These are phyloP conservation scores for Pichia sp. DNA, from an alignment of 1,139 yeast species.

Conservation along the genomic window DNA sequence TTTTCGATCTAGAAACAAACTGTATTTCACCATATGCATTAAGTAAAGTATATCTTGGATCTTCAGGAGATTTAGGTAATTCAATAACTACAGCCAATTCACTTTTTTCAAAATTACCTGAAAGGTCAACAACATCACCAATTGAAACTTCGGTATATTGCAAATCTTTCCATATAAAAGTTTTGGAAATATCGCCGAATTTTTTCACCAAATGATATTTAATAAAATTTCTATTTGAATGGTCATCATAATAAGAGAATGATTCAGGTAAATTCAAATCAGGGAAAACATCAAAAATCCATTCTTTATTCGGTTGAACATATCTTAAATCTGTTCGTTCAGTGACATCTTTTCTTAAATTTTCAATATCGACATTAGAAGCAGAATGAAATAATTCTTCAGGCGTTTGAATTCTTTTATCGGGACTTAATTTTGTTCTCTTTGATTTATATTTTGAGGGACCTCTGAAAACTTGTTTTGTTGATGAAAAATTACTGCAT, in stretches of 20 bases:
- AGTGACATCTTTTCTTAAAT: conserved; percentile 20
- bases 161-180: conserved; percentile 17
- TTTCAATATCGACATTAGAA: conserved; percentile 24
- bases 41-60: conserved; percentile 49
- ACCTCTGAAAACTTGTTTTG: conserved; percentile 3
- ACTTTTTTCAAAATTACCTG: conserved; percentile 29
- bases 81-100: conserved; percentile 39
- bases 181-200: conserved; percentile 18
- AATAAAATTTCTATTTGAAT: conserved; percentile 15
- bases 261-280: conserved; percentile 10
- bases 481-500: conserved; percentile 6
- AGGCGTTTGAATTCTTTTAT: conserved; percentile 26
- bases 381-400: conserved; percentile 26
- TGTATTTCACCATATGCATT: conserved; percentile 51
- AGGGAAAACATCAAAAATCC: conserved; percentile 21
- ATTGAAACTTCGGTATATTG: conserved; percentile 30
- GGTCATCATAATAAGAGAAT: conserved; percentile 24
- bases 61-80: conserved; percentile 36
- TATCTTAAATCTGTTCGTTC: conserved; percentile 23
- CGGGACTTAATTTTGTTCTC: conserved; percentile 4
- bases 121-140: conserved; percentile 43
- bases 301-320: conserved; percentile 25
- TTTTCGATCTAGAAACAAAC: conserved; percentile 41
- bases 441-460: conserved; percentile 13
- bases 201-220: conserved; percentile 17